These are phyloP conservation scores for Aspergillus sclerotiicarbonarius DNA, from an alignment of 495 filamentous ascomycete genomes.

Conservation along the genomic window DNA sequence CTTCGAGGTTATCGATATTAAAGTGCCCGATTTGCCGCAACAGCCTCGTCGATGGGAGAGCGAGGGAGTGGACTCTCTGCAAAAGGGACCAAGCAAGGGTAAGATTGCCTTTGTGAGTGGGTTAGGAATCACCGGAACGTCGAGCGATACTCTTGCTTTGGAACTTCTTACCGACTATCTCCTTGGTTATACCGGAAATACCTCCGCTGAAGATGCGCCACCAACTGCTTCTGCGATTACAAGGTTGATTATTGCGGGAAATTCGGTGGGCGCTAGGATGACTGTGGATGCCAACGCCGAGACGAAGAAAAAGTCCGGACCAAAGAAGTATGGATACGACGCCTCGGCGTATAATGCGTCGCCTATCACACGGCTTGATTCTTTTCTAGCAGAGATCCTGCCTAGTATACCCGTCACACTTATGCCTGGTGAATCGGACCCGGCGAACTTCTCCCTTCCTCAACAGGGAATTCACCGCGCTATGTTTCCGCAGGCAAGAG, in stretches of 20 bases:
- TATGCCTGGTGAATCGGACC: slow-evolving; percentile 72
- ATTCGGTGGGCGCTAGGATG: slow-evolving; percentile 68
- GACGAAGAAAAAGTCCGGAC: slow-evolving; percentile 42
- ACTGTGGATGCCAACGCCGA: slow-evolving; percentile 29
- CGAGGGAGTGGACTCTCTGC: slow-evolving; percentile 40
- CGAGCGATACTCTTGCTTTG: slow-evolving; percentile 66
- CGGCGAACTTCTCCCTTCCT: slow-evolving; percentile 75
- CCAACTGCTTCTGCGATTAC: slow-evolving; percentile 62
- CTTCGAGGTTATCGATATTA: slow-evolving; percentile 87
- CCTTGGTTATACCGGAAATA: slow-evolving; percentile 68
- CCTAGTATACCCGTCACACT: slow-evolving; percentile 79
- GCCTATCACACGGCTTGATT: slow-evolving; percentile 79
- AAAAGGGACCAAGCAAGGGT: slow-evolving; percentile 45
- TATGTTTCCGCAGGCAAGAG: slow-evolving; percentile 72
- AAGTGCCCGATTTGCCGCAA: slow-evolving; percentile 77
- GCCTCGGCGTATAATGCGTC: slow-evolving; percentile 78
- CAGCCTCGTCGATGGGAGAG: slow-evolving; percentile 77
- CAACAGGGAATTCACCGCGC: slow-evolving; percentile 82
- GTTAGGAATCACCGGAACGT: slow-evolving; percentile 72
- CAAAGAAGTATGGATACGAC: slow-evolving; percentile 95
- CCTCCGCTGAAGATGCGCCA: slow-evolving; percentile 31
- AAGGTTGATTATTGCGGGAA: slow-evolving; percentile 86
- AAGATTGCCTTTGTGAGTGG: slow-evolving; percentile 91
- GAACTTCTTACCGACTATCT: slow-evolving; percentile 85
- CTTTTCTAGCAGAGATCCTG: slow-evolving; percentile 75